Evolutionary conservation across 768 basidiomycete species (phyloP).

Genomic region (Leucogyrophana mollusca): DNA sequence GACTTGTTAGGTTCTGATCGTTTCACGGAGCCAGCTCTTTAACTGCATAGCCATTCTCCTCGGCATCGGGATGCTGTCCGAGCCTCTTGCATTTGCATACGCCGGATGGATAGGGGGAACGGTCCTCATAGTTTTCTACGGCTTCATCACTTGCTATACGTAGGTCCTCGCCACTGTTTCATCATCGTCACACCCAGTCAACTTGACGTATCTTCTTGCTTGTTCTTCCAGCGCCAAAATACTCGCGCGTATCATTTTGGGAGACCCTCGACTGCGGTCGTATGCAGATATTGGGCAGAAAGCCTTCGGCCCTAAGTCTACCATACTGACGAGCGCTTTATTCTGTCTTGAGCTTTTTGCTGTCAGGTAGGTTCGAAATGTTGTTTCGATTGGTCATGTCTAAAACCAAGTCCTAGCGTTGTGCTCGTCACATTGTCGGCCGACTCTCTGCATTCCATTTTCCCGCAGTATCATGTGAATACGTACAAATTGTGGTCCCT

Average conservation of each 20-base stretch:
- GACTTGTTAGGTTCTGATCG: constrained; percentile 4
- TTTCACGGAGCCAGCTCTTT: constrained; percentile 57
- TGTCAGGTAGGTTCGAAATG: constrained; percentile 54
- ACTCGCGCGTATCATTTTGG: constrained; percentile 71
- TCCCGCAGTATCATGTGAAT: constrained; percentile 63
- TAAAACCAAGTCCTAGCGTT: constrained; percentile 46
- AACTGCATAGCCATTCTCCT: constrained; percentile 85
- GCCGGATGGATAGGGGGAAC: constrained; percentile 87
- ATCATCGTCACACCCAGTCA: not conserved
- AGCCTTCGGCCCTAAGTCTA: constrained; percentile 79
- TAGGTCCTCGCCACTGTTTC: constrained; percentile 40
- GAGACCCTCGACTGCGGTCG: constrained; percentile 68
- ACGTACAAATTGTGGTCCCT: constrained; percentile 77
- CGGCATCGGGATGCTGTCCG: constrained; percentile 87
- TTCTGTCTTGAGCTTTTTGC: constrained; percentile 90
- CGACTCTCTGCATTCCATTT: constrained; percentile 76
- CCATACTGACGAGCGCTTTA: constrained; percentile 60
- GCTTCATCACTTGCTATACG: constrained; percentile 86
- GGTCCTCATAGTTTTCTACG: constrained; percentile 71
- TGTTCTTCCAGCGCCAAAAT: constrained; percentile 70
- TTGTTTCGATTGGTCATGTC: not conserved
- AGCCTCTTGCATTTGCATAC: constrained; percentile 89
- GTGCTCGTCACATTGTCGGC: constrained; percentile 88
- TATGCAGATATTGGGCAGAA: constrained; percentile 90
- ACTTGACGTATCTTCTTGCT: not conserved